phyloP scores from a whole-genome alignment of 192 early-diverging fungal species.

The Backusella parvicylindrica region DNA sequence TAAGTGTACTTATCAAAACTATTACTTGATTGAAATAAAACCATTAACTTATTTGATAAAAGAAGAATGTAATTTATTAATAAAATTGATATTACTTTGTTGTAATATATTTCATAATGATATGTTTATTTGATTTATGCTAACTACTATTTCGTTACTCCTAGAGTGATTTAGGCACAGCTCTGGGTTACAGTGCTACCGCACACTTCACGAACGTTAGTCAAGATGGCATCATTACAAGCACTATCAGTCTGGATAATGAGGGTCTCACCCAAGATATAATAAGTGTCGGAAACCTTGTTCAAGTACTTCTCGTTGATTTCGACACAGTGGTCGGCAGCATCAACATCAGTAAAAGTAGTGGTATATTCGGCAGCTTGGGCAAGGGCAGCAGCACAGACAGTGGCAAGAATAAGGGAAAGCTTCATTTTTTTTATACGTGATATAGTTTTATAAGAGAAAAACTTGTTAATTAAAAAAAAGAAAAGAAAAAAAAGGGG shows the following conservation, averaged over 20 bases:
- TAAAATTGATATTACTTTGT: background rate
- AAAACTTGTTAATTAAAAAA: background rate
- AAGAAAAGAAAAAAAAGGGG: too few species aligned
- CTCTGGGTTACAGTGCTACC: background rate
- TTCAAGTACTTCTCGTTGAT: background rate
- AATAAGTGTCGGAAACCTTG: background rate
- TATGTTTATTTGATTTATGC: background rate
- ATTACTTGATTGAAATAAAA: background rate
- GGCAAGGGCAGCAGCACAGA: background rate
- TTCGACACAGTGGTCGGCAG: background rate
- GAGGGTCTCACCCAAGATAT: background rate
- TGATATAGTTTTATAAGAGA: background rate
- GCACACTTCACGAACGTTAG: background rate
- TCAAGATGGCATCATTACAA: background rate
- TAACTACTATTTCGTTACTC: background rate
- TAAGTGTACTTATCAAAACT: background rate
- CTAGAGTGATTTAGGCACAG: background rate
- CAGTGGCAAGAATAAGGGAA: background rate
- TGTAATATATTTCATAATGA: background rate
- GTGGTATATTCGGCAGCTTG: background rate
- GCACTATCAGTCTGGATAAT: background rate
- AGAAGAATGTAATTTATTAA: background rate
- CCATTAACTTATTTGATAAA: background rate
- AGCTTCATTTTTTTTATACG: background rate
- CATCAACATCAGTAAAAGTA: background rate